Base-by-base conservation (phyloP, 2,329 filamentous ascomycete species). In the Pseudogymnoascus sp. region DNA sequence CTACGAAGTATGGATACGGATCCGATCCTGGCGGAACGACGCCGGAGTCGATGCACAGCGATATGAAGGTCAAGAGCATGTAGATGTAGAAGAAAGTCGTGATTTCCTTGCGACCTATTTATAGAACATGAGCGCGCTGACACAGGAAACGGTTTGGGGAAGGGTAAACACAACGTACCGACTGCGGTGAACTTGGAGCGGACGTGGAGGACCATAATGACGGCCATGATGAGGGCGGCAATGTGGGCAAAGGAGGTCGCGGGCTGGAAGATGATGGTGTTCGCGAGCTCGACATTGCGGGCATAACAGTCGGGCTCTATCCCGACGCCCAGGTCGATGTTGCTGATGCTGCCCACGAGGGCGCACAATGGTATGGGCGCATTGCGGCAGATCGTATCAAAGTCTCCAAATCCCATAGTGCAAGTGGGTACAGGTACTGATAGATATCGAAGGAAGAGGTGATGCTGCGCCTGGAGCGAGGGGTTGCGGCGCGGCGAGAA, bases 181-280 rank as follows among this genome's bases (percentile, higher is more conserved):
- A 99, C 95, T 71, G 95, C 95, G 22, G 95, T 99, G 76, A 99
- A 99, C 78, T 99, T 99, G 71, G 91, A 93, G 70, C 95, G 86
- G 66, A 99, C 90, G 76, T 99, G 95, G 67, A 99, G 82, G 66
- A 99, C 92, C 95, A 99, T 99, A 72, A 96, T 89, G 7, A 93
- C 89, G 3, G 92, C 96, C 93, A 99, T 97, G 70, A 87, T 80
- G 65, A 99, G 81, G 12, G 93, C 91, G 63, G 89, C 79, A 69
- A 99, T 98, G 77, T 99, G 95, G 78, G 95, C 90, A 73, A 93
- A 92, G 66, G 90, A 91, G 22, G 92, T 87, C 28, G 93, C 95
- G 73, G 88, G 91, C 78, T 98, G 88, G 75, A 99, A 99, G 73
- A 99, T 99, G 78, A 98, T 93, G 41, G 95, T 99, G 79, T 99